Conservation (phyloP, 192 early-diverging fungal species). For the Geranomyces variabilis region DNA sequence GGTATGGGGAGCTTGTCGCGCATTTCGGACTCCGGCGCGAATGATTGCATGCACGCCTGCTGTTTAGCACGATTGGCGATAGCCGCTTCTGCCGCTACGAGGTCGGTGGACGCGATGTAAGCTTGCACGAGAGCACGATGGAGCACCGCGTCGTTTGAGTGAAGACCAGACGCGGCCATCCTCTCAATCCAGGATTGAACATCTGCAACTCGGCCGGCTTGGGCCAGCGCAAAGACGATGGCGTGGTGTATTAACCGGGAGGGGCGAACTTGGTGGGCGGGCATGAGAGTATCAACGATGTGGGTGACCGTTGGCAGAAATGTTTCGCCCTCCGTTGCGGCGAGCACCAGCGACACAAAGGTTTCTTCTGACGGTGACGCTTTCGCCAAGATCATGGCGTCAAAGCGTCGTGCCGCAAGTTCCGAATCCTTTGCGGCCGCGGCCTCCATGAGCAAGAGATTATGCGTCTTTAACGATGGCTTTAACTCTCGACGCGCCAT, state of each 20-base stretch:
- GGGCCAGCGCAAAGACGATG: slow-evolving; percentile 4
- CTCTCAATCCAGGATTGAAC: slow-evolving; percentile 5
- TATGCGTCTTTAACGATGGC: background rate
- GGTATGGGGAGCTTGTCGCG: too few species aligned
- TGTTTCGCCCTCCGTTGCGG: background rate
- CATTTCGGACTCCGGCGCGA: background rate
- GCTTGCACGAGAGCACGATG: slow-evolving; percentile 10
- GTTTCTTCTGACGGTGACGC: slow-evolving; percentile 2
- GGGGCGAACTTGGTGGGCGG: background rate
- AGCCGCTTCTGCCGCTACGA: slow-evolving; percentile 1
- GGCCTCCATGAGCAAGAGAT: background rate
- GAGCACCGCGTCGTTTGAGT: background rate
- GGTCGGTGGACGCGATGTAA: slow-evolving; percentile 1
- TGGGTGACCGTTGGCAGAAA: background rate
- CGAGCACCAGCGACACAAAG: background rate
- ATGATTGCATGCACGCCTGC: too few species aligned
- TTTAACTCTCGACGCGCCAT: background rate
- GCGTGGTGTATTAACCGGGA: background rate
- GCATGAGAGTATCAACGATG: slow-evolving; percentile 2
- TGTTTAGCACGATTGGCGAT: background rate
- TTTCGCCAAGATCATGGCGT: background rate
- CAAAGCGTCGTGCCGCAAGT: background rate
- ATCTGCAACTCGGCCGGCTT: background rate
- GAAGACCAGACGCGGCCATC: background rate
- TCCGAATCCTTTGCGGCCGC: background rate